Evolutionary conservation across 2,329 filamentous ascomycete species (phyloP).

Genomic region (Zasmidium angulare): DNA sequence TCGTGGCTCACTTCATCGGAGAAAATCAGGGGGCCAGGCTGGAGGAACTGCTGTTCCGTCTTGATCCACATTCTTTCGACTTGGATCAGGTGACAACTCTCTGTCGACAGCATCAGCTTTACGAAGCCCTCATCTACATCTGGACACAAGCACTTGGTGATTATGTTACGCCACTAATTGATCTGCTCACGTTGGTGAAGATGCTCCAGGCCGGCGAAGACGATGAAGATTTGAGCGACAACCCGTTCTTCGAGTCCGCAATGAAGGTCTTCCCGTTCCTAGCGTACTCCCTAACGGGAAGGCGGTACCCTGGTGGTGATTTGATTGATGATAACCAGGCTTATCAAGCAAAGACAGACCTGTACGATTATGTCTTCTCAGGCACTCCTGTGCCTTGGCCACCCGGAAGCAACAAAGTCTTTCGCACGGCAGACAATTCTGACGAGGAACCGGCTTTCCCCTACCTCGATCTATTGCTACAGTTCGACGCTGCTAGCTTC

Average conservation of each 20-base stretch:
- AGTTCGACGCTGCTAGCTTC: constrained; percentile 88
- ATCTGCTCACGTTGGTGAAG: constrained; percentile 68
- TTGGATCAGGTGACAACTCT: constrained; percentile 88
- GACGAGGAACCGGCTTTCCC: constrained; percentile 74
- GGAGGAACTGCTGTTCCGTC: constrained; percentile 91
- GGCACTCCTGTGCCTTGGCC: constrained; percentile 77
- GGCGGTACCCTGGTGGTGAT: constrained; percentile 86
- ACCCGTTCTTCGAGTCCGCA: constrained; percentile 63
- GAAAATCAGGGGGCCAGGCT: constrained; percentile 74
- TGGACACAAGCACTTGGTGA: constrained; percentile 91
- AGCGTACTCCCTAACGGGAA: constrained; percentile 84
- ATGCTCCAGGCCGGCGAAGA: constrained; percentile 55
- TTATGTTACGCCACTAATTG: constrained; percentile 85
- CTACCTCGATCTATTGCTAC: constrained; percentile 78
- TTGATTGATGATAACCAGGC: constrained; percentile 71
- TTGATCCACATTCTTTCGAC: constrained; percentile 87
- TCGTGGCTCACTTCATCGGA: constrained; percentile 77
- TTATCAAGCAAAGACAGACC: constrained; percentile 74
- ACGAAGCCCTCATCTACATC: constrained; percentile 93
- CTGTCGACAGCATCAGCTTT: constrained; percentile 88
- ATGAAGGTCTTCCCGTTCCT: constrained; percentile 94
- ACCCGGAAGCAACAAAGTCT: constrained; percentile 58
- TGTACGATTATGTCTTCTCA: constrained; percentile 93
- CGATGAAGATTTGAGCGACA: constrained; percentile 51
- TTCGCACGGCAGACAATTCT: constrained; percentile 58